These are phyloP conservation scores for Ogataea angusta DNA, from an alignment of 805 yeast species.

Conservation along the genomic window DNA sequence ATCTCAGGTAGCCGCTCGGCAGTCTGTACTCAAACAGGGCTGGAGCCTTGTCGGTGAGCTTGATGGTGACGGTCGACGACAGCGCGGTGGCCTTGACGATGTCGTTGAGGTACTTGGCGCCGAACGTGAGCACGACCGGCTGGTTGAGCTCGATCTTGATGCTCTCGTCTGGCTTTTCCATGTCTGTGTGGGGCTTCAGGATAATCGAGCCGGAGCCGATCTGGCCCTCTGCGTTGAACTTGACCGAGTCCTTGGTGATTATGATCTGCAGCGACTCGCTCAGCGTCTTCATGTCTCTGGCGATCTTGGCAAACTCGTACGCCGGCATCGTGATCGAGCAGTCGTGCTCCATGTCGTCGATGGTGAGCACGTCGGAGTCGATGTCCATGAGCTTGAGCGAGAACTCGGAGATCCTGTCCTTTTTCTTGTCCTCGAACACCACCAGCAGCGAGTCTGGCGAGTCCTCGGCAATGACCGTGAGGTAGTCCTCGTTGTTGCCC, in stretches of 20 bases:
- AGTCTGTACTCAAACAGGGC: constrained; percentile 90
- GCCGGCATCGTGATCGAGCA: constrained; percentile 86
- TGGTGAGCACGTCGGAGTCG: constrained; percentile 88
- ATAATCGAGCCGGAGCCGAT: constrained; percentile 85
- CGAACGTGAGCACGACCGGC: constrained; percentile 87
- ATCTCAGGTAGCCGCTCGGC: constrained; percentile 89
- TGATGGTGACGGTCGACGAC: constrained; percentile 72
- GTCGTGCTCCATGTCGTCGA: constrained; percentile 92
- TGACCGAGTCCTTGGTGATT: constrained; percentile 89
- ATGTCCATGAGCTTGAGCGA: constrained; percentile 91
- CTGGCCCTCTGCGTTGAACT: constrained; percentile 88
- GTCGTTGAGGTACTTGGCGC: constrained; percentile 85
- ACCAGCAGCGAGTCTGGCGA: constrained; percentile 71
- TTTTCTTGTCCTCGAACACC: constrained; percentile 86
- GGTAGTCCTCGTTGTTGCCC: constrained; percentile 85
- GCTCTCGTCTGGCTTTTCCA: constrained; percentile 75
- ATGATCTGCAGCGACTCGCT: constrained; percentile 83
- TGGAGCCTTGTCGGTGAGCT: constrained; percentile 87
- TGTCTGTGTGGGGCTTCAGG: constrained; percentile 76
- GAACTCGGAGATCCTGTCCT: constrained; percentile 90
- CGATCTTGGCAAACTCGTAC: constrained; percentile 80
- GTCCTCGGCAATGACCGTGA: constrained; percentile 82
- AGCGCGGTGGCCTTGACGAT: constrained; percentile 88
- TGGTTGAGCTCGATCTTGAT: constrained; percentile 75
- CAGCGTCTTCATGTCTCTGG: constrained; percentile 81